These are phyloP conservation scores for Phaeosphaeria sp. DNA, from an alignment of 2,329 filamentous ascomycete genomes.

Conservation along the genomic window DNA sequence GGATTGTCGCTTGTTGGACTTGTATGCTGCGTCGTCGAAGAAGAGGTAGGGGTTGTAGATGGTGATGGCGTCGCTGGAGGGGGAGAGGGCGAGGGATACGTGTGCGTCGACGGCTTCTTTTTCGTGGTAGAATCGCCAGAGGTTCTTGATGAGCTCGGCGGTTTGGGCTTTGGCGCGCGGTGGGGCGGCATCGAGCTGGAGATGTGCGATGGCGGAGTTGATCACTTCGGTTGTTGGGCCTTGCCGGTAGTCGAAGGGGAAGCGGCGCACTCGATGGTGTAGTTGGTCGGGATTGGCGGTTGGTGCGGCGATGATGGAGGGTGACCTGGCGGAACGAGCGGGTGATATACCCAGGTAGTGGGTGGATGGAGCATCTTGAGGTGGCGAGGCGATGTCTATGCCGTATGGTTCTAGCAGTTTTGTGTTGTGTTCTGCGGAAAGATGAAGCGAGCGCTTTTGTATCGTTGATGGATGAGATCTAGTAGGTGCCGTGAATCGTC, in stretches of 20 bases:
- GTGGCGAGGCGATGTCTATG: conserved; percentile 55
- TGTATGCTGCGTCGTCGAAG: conserved; percentile 75
- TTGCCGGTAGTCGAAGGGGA: conserved; percentile 67
- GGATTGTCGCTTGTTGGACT: conserved; percentile 66
- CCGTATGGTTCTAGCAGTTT: conserved; percentile 62
- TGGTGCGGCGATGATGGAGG: conserved; percentile 69
- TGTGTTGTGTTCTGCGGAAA: conserved; percentile 62
- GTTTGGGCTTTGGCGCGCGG: conserved; percentile 55
- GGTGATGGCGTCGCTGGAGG: conserved; percentile 51
- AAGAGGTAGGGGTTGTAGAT: conserved; percentile 64
- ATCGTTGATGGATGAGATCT: conserved; percentile 4
- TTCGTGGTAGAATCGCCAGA: conserved; percentile 66
- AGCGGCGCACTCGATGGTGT: conserved; percentile 56
- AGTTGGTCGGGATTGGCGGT: conserved; percentile 53
- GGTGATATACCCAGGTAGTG: conserved; percentile 69
- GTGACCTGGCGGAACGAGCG: conserved; percentile 67
- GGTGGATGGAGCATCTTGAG: conserved; percentile 33
- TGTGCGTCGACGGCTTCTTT: conserved; percentile 72
- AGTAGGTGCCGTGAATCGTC: conserved; percentile 16
- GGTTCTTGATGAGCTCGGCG: conserved; percentile 57
- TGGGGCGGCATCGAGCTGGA: conserved; percentile 60
- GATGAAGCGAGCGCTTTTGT: conserved; percentile 62
- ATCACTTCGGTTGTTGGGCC: conserved; percentile 50
- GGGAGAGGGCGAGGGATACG: conserved; percentile 54
- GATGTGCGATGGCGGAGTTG: conserved; percentile 56